phyloP scores from a whole-genome alignment of 1,139 yeast species.

The Sugiyamaella castrensis region DNA sequence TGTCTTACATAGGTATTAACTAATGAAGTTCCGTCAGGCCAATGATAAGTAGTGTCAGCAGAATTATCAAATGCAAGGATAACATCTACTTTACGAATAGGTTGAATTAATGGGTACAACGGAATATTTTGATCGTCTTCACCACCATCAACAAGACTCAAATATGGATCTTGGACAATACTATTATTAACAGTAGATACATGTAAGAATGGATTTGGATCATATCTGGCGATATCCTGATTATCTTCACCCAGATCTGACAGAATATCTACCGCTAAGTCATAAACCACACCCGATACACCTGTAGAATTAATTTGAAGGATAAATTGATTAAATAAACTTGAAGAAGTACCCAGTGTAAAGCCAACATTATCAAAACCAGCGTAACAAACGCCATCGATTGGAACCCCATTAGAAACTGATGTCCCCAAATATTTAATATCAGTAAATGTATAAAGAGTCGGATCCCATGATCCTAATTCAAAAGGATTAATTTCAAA shows the following conservation, averaged over 20 bases:
- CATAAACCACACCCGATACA: conserved; percentile 47
- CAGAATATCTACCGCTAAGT: conserved; percentile 36
- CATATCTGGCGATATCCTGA: conserved; percentile 65
- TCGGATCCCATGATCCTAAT: conserved; percentile 84
- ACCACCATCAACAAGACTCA: conserved; percentile 85
- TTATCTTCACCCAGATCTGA: conserved; percentile 29
- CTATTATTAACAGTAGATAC: conserved; percentile 29
- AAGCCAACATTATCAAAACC: conserved; percentile 81
- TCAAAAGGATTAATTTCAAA: conserved; percentile 85
- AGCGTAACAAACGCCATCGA: conserved; percentile 46
- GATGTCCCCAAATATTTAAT: conserved; percentile 71
- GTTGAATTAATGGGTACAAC: conserved; percentile 68
- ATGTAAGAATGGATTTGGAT: conserved; percentile 71
- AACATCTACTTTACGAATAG: conserved; percentile 68
- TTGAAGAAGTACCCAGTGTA: conserved; percentile 72
- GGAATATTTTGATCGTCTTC: conserved; percentile 82
- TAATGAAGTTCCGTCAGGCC: conserved; percentile 68
- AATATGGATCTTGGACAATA: conserved; percentile 33
- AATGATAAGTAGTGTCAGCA: conserved; percentile 64
- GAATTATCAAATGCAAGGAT: conserved; percentile 82
- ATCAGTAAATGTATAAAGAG: conserved; percentile 65
- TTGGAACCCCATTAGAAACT: conserved; percentile 51
- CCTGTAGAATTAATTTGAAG: conserved; percentile 56
- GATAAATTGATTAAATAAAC: conserved; percentile 69
- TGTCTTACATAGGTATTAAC: conserved; percentile 54